Percentiles rank a stretch among this genome's conserved stretches.
phyloP scores from a whole-genome alignment of 805 yeast genomes.

The Myxozyma geophila region DNA sequence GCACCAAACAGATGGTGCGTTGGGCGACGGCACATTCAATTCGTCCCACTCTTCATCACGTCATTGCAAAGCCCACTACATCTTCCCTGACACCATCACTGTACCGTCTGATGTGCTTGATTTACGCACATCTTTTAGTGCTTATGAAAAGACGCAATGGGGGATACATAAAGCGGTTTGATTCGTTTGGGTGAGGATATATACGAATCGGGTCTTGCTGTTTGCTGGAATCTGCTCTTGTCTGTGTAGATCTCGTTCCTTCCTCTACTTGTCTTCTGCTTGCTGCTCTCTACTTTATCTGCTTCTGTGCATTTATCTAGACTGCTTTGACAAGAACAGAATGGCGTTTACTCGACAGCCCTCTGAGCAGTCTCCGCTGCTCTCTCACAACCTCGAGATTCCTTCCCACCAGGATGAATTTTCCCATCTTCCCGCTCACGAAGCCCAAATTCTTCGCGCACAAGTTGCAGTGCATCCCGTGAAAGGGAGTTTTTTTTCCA shows the following conservation, averaged over 20 bases:
- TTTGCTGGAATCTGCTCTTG: background rate
- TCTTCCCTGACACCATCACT: slow-evolving; percentile 6
- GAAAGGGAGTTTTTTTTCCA: slow-evolving; percentile 38
- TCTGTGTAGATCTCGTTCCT: background rate
- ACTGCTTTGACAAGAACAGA: background rate
- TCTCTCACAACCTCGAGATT: background rate
- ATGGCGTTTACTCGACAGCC: background rate
- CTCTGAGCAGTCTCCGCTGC: slow-evolving; percentile 5
- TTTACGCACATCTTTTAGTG: background rate
- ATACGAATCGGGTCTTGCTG: background rate
- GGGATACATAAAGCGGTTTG: background rate
- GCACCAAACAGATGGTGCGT: no score
- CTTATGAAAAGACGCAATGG: background rate
- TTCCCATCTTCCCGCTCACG: slow-evolving; percentile 41
- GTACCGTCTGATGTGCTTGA: slow-evolving; percentile 1
- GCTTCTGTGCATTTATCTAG: background rate
- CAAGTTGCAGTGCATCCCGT: slow-evolving; percentile 41
- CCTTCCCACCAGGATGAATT: slow-evolving; percentile 32
- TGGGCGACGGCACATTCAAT: no score
- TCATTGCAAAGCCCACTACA: no score
- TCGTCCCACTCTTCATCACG: no score
- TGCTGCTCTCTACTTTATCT: no score
- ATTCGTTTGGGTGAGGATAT: background rate
- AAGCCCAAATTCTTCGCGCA: slow-evolving; percentile 44
- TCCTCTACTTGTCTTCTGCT: background rate